Evolutionary conservation across 2,329 filamentous ascomycete genomes (phyloP).

Genomic region (Microsporum audouinii): DNA sequence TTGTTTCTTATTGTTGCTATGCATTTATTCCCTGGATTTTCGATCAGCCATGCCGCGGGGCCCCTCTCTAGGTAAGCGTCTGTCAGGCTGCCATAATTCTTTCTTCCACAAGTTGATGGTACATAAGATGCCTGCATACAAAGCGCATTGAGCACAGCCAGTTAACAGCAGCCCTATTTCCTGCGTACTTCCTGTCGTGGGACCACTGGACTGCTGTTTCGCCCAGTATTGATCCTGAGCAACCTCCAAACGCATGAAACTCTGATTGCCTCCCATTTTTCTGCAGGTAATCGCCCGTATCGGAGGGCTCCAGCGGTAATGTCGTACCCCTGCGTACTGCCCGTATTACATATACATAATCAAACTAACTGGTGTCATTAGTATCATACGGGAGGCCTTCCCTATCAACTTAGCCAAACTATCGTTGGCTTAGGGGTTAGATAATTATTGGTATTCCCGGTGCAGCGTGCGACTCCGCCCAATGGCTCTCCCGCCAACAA

Average conservation of each 20-base stretch:
- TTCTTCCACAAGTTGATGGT: not conserved
- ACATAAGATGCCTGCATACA: not conserved
- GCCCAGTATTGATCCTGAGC: not conserved
- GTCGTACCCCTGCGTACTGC: not conserved
- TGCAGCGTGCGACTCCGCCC: not conserved
- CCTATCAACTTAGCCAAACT: not conserved
- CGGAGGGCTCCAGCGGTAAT: not conserved
- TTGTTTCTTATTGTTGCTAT: not conserved
- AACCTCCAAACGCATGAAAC: not conserved
- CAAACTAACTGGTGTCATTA: not conserved
- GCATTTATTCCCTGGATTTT: not conserved
- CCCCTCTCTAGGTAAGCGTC: not conserved
- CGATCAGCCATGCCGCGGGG: not conserved
- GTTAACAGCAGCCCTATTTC: not conserved
- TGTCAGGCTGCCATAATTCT: not conserved
- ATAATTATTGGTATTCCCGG: not conserved
- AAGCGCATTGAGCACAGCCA: not conserved
- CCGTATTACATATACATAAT: not conserved
- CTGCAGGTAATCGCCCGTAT: slow-evolving; percentile 2
- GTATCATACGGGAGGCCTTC: not conserved
- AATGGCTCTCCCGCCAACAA: slow-evolving; percentile 3
- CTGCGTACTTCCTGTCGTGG: not conserved
- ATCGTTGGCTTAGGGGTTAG: not conserved
- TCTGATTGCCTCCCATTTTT: slow-evolving; percentile 1
- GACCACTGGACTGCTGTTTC: not conserved